phyloP scores from a whole-genome alignment of 2,329 filamentous ascomycete genomes.

The Neonectria coccinea region DNA sequence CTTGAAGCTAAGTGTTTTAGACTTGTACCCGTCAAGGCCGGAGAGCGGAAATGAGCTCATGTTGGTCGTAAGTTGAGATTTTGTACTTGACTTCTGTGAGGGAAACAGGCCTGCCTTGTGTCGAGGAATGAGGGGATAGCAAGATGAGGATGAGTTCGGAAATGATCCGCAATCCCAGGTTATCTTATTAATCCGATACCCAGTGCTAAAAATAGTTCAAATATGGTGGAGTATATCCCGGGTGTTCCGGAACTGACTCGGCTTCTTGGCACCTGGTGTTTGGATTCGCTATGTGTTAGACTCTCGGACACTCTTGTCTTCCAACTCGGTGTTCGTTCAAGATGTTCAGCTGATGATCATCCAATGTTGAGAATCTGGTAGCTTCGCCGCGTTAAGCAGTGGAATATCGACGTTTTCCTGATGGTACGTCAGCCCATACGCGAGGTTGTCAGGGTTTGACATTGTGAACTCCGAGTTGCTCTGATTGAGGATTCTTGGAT shows the following conservation, averaged over 20 bases:
- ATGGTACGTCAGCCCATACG: no score
- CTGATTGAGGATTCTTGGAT: no score
- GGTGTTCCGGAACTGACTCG: neutral
- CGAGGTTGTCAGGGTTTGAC: no score
- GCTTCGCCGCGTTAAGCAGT: neutral
- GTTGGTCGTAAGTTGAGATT: neutral
- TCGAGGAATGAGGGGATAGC: neutral
- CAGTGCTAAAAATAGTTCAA: neutral
- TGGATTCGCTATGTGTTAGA: no score
- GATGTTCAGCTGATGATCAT: neutral
- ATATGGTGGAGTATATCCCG: neutral
- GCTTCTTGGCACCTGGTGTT: neutral
- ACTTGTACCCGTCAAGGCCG: slow-evolving; percentile 28
- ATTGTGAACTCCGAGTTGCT: no score
- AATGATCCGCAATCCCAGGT: neutral
- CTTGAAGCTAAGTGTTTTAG: slow-evolving; percentile 34
- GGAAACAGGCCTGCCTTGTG: no score
- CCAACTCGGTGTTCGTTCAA: no score
- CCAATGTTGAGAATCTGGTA: neutral
- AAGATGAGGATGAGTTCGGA: neutral
- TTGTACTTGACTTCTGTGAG: no score
- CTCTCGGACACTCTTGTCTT: no score
- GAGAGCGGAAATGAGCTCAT: neutral
- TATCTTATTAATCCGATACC: neutral
- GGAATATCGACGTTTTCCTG: no score